phyloP scores from a whole-genome alignment of 2,329 filamentous ascomycete genomes.

The Trichocomaceae sp. region DNA sequence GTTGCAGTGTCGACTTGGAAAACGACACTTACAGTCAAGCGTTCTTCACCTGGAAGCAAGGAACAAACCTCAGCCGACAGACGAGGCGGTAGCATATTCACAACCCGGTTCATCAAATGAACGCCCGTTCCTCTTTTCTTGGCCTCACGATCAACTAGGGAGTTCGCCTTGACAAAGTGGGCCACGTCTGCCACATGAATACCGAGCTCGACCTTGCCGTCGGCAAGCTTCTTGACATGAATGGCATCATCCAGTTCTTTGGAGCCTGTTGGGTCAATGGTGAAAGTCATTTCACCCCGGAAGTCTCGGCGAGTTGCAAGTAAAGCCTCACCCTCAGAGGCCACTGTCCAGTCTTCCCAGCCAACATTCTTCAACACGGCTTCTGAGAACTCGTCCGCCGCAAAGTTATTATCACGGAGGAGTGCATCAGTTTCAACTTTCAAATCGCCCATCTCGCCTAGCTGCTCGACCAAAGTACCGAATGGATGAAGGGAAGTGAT shows the following conservation, averaged over 20 bases:
- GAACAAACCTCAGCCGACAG: conserved; percentile 84
- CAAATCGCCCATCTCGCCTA: conserved; percentile 93
- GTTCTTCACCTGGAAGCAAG: conserved; percentile 76
- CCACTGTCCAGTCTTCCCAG: conserved; percentile 82
- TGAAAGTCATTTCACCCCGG: conserved; percentile 81
- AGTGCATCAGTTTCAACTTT: conserved; percentile 97
- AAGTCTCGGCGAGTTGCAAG: conserved; percentile 78
- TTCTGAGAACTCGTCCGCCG: conserved; percentile 94
- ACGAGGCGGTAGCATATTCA: conserved; percentile 78
- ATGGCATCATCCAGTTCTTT: conserved; percentile 87
- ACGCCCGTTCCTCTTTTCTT: conserved; percentile 97
- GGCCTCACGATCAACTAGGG: conserved; percentile 89
- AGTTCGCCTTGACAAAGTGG: conserved; percentile 95
- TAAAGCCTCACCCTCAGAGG: conserved; percentile 70
- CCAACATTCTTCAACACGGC: conserved; percentile 90
- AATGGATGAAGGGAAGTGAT: conserved; percentile 99
- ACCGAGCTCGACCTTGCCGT: conserved; percentile 88
- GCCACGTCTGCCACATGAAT: conserved; percentile 92
- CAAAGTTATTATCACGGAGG: conserved; percentile 97
- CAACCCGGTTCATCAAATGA: conserved; percentile 84
- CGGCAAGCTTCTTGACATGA: conserved; percentile 75
- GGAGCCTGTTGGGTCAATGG: conserved; percentile 81
- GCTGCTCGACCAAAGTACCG: conserved; percentile 91
- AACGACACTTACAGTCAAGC: conserved; percentile 84
- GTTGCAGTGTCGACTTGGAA: conserved; percentile 82